Conservation (phyloP, 352 stramenopile genomes). For the Phytophthora boehmeriae region DNA sequence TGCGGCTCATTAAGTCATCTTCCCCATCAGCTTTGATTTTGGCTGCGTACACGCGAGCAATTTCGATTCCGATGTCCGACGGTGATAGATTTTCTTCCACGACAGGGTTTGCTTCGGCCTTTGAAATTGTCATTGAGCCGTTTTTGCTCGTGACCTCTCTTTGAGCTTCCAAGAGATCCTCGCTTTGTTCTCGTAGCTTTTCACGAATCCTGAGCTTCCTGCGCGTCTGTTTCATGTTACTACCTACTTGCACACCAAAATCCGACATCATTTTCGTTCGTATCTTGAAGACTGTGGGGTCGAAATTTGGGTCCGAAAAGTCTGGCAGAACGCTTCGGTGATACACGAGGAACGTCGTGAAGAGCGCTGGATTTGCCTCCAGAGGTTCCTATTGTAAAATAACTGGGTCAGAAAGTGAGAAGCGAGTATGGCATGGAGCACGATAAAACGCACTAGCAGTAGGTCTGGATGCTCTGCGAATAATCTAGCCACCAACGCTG, state of each 20-base stretch:
- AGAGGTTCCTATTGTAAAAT: conserved; percentile 53
- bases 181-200: conserved; percentile 45
- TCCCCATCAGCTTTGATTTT: conserved; percentile 55
- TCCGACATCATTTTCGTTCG: conserved; percentile 49
- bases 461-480: conserved; percentile 75
- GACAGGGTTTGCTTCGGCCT: conserved; percentile 13
- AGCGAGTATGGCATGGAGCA: not conserved
- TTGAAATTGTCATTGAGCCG: not conserved
- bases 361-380: conserved; percentile 70
- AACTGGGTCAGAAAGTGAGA: not conserved
- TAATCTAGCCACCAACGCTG: conserved; percentile 55
- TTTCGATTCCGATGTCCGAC: conserved; percentile 54
- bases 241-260: conserved; percentile 48
- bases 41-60: conserved; percentile 65
- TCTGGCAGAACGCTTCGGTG: conserved; percentile 67
- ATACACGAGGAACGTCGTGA: conserved; percentile 68
- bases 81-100: conserved; percentile 24
- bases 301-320: conserved; percentile 57
- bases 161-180: conserved; percentile 36
- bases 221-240: conserved; percentile 38
- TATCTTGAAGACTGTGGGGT: conserved; percentile 58
- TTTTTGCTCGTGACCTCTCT: conserved; percentile 18
- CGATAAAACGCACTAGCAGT: conserved; percentile 47
- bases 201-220: conserved; percentile 43
- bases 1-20: conserved; percentile 39